A percentile compares a stretch with the other conserved stretches of the same genome.
phyloP scores from a whole-genome alignment of 2,329 filamentous ascomycete species.

The Westerdykella aurantiaca region DNA sequence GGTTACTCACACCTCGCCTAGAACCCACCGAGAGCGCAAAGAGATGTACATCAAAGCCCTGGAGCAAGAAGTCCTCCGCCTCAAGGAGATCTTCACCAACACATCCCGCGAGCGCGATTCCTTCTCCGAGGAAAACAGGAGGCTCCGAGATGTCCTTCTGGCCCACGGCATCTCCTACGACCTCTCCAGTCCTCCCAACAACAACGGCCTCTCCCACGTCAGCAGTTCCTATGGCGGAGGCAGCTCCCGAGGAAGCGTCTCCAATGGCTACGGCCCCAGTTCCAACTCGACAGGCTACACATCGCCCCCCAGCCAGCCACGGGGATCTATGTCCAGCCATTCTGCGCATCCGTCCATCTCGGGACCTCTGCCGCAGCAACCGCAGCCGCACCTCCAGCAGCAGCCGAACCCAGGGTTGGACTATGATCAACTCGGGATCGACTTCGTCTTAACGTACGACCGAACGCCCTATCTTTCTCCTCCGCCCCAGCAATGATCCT shows the following conservation, averaged over 20 bases:
- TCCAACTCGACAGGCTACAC: conserved; percentile 45
- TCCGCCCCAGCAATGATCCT: conserved; percentile 36
- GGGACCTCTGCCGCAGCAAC: conserved; percentile 23
- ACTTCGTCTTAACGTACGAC: conserved; percentile 87
- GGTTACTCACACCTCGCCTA: conserved; percentile 33
- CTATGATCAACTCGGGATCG: conserved; percentile 78
- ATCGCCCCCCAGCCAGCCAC: conserved; percentile 37
- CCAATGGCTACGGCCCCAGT: conserved; percentile 54
- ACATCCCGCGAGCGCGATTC: conserved; percentile 70
- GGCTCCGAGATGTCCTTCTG: conserved; percentile 59
- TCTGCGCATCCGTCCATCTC: conserved; percentile 10
- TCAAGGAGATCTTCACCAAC: conserved; percentile 78
- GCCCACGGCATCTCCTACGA: conserved; percentile 56
- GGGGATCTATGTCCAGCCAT: conserved; percentile 20
- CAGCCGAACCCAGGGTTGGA: conserved; percentile 49
- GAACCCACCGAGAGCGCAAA: conserved; percentile 94
- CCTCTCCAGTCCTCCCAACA: conserved; percentile 33
- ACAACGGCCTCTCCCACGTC: conserved; percentile 28
- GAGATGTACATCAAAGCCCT: conserved; percentile 92
- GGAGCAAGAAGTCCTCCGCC: conserved; percentile 81
- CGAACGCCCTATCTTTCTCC: conserved; percentile 54
- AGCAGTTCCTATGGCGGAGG: conserved; percentile 38
- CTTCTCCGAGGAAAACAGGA: conserved; percentile 71
- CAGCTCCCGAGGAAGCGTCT: conserved; percentile 52
- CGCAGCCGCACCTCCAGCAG: conserved; percentile 1